A percentile compares a stretch with the other conserved stretches of the same genome.
Evolutionary conservation across 2,329 filamentous ascomycete species (phyloP).

Genomic region (Penicillium fuscoglaucum): DNA sequence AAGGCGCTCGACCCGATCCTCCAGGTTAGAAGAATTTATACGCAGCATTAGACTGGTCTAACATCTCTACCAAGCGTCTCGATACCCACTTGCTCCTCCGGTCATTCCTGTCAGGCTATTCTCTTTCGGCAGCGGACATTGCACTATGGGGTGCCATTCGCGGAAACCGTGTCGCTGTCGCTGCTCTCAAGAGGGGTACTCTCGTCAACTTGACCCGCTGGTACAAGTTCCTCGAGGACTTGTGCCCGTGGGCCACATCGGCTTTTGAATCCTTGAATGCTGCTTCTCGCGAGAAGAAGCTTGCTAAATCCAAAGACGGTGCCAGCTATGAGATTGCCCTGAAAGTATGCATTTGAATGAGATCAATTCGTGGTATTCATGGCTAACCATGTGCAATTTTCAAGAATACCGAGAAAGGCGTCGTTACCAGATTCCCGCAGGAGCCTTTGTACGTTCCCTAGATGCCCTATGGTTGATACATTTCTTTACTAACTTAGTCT

Average conservation of each 20-base stretch:
- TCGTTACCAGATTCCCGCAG: constrained; percentile 88
- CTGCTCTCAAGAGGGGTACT: constrained; percentile 74
- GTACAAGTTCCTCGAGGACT: constrained; percentile 82
- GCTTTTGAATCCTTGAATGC: constrained; percentile 70
- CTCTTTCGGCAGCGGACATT: constrained; percentile 64
- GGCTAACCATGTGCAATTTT: neutral
- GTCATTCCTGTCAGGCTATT: constrained; percentile 81
- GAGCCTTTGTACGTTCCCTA: constrained; percentile 72
- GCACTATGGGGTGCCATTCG: constrained; percentile 81
- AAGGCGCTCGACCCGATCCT: constrained; percentile 76
- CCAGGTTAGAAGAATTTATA: constrained; percentile 31
- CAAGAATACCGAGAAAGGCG: constrained; percentile 79
- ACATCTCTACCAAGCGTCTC: constrained; percentile 52
- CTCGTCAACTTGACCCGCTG: constrained; percentile 78
- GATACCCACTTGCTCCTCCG: constrained; percentile 86
- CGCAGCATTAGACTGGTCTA: neutral
- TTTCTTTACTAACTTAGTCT: neutral
- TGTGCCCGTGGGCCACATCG: constrained; percentile 71
- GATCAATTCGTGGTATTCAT: neutral
- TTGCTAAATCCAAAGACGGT: constrained; percentile 70
- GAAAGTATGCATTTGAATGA: neutral
- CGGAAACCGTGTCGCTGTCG: constrained; percentile 76
- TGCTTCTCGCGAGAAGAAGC: constrained; percentile 68
- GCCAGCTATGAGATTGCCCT: constrained; percentile 87
- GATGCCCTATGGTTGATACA: neutral